Evolutionary conservation across 2,329 filamentous ascomycete genomes (phyloP).

Genomic region (Fusarium sp.): DNA sequence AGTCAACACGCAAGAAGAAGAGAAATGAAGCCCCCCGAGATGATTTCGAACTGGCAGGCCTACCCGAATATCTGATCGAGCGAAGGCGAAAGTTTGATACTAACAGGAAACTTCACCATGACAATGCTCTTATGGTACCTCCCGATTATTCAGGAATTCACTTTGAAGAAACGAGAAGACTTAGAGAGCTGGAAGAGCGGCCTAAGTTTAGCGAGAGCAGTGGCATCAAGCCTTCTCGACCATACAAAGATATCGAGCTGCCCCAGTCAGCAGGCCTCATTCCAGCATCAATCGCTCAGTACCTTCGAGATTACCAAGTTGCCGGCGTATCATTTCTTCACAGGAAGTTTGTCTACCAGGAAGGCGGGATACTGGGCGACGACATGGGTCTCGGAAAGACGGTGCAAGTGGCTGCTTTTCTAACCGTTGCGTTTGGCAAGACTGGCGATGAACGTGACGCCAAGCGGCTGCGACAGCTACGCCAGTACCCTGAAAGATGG

Average conservation of each 20-base stretch:
- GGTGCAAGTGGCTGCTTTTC: slow-evolving; percentile 92
- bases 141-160: slow-evolving; percentile 80
- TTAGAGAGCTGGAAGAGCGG: slow-evolving; percentile 66
- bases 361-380: slow-evolving; percentile 90
- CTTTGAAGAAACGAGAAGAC: slow-evolving; percentile 64
- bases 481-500: slow-evolving; percentile 73
- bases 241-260: slow-evolving; percentile 80
- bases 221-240: slow-evolving; percentile 71
- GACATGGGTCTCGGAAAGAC: slow-evolving; percentile 99
- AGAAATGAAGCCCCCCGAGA: slow-evolving; percentile 52
- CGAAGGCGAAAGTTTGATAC: slow-evolving; percentile 78
- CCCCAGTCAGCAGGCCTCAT: slow-evolving; percentile 82
- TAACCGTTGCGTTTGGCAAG: slow-evolving; percentile 93
- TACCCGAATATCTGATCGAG: slow-evolving; percentile 74
- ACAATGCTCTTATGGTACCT: slow-evolving; percentile 78
- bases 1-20: slow-evolving; percentile 46
- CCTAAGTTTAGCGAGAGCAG: slow-evolving; percentile 71
- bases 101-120: slow-evolving; percentile 67
- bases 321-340: slow-evolving; percentile 88
- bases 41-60: slow-evolving; percentile 55
- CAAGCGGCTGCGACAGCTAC: slow-evolving; percentile 89
- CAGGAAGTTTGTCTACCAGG: slow-evolving; percentile 88
- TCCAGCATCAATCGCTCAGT: slow-evolving; percentile 89
- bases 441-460: slow-evolving; percentile 86
- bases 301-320: slow-evolving; percentile 91